Evolutionary conservation across 345 rosid genomes (phyloP), one percentile per base, ranked within the genome.

Genomic region (Eucalyptus dawsonii): DNA sequence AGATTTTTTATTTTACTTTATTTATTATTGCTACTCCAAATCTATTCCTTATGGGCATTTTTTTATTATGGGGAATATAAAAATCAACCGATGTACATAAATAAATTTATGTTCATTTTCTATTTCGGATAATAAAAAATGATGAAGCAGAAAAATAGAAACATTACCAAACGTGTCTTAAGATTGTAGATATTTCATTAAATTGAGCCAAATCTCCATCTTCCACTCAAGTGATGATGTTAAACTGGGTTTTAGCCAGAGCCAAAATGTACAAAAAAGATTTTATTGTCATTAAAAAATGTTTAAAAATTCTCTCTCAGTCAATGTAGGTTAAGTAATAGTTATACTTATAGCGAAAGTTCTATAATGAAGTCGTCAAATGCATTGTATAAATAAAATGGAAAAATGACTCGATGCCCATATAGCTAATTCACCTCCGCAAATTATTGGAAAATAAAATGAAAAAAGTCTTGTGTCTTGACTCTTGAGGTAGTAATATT

Each of bases 151-250:
- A 19, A 19, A 19, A 19, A 8, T 53, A 53, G 9, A 19, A 53
- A 53, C 2, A 17, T 53, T 17, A 53, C 24, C 0, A 53, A 19
- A 53, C 5, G 9, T 1, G 0, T 19, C 56, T 0, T 67, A 8
- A n/a, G 21, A n/a, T n/a, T 14, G 6, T 5, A n/a, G 44, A 69
- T 9, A 34, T 69, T 31, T 69, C 42, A 31, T 15, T 69, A 16
- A 31, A 69, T 16, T 34, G 80, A 69, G 44, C 42, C 80, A 21
- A 69, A 34, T 37, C 42, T 34, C 21, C 80, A 34, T 69, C 21
- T 69, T 34, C 22, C 24, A 10, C 42, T 34, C 3, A 2, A 69
- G 37, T 22, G 42, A 17, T 34, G 22, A 76, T 76, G 27, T 37
- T 37, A 37, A 37, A 19, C 4, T 37, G 25, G 45, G 42, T 11